Evolutionary conservation across 1,284 basidiomycete genomes (phyloP), one percentile per base, ranked within the genome.

Genomic region (Cystobasidium sp.): DNA sequence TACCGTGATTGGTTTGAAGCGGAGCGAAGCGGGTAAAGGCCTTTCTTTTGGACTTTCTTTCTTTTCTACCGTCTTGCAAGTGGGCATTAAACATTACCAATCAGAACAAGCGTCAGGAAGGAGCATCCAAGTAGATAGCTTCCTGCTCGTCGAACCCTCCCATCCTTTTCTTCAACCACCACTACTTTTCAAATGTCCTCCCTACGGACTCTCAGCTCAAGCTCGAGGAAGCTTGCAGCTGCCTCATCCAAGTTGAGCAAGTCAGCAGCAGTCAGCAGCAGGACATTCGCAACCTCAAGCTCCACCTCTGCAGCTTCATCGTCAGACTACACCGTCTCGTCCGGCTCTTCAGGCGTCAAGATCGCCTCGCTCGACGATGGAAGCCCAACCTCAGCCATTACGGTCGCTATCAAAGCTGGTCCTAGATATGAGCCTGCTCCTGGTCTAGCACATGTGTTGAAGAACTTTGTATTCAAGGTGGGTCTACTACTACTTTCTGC

Each of bases 391-490:
- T 86, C 91, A 53, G 88, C 91, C 78, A 88, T 97, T 80, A 93
- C 93, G 66, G 86, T 97, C 80, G 88, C 95, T 79, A 88, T 95
- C 84, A 95, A 94, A 84, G 94, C 92, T 75, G 94, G 94, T 72
- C 89, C 89, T 80, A 86, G 94, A 80, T 94, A 89, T 82, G 91
- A 97, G 86, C 84, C 88, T 76, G 89, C 90, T 80, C 88, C 91
- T 62, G 94, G 94, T 81, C 88, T 93, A 77, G 93, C 94, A 9
- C 91, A 95, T 85, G 89, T 89, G 77, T 87, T 97, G 83, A 95
- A 95, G 88, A 94, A 93, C 88, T 96, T 94, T 86, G 90, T 93
- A 75, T 97, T 94, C 89, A 97, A 95, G 91, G 94, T 96, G 78
- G 68, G 83, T 80, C 37, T 20, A n/a, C 66, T 14, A 14, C 16